Evolutionary conservation across 306 rosid genomes (phyloP).

Genomic region (Lablab purpureus): DNA sequence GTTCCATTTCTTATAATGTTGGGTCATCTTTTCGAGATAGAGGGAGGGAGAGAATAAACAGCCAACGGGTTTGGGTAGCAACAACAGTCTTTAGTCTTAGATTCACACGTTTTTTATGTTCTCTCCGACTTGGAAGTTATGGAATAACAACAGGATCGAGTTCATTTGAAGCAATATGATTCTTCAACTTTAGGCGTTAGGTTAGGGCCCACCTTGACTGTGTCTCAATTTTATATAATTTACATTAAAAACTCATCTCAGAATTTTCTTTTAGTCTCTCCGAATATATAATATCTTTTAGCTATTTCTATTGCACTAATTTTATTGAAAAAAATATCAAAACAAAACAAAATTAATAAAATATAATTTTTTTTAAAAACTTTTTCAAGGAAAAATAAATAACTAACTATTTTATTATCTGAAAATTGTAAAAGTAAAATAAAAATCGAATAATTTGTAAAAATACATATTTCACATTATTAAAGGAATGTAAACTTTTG

Average conservation of each 20-base stretch:
- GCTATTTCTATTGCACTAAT: background rate
- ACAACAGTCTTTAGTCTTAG: background rate
- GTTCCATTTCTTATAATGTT: background rate
- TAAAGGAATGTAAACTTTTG: background rate
- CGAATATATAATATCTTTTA: background rate
- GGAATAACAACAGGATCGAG: background rate
- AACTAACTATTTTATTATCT: background rate
- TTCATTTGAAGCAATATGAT: conserved; percentile 23
- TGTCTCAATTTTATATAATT: background rate
- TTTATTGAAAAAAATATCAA: background rate
- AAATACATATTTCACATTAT: background rate
- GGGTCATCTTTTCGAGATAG: background rate
- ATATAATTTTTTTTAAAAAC: background rate
- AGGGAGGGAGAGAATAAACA: background rate
- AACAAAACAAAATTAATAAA: background rate
- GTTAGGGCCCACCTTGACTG: background rate
- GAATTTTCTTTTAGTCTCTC: too few species aligned
- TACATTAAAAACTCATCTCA: background rate
- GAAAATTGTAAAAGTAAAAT: background rate
- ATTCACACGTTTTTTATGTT: background rate
- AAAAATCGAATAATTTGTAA: background rate
- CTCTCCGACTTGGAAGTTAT: background rate
- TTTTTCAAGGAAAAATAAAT: background rate
- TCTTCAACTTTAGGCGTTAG: background rate
- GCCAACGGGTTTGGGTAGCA: background rate